Percentiles rank a stretch among this genome's conserved stretches.
phyloP scores from a whole-genome alignment of 2,329 filamentous ascomycete genomes.

The Fusarium anguioides region DNA sequence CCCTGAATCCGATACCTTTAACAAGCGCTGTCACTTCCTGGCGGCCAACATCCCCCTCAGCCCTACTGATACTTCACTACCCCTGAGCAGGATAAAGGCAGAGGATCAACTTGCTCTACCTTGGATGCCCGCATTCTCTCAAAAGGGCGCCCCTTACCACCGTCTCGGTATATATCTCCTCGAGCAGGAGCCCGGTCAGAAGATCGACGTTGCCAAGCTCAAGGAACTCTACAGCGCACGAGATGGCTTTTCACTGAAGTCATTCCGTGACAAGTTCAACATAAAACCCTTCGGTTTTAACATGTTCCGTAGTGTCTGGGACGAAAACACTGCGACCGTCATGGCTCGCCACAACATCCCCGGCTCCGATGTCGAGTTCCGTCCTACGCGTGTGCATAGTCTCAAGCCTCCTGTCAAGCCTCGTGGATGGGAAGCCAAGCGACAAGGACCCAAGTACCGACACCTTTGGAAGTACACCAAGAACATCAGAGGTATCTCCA shows the following conservation, averaged over 20 bases:
- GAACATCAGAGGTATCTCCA: slow-evolving; percentile 62
- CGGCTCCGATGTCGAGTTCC: slow-evolving; percentile 86
- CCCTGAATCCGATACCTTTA: slow-evolving; percentile 77
- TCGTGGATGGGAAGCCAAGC: slow-evolving; percentile 74
- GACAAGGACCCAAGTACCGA: slow-evolving; percentile 72
- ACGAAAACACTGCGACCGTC: slow-evolving; percentile 85
- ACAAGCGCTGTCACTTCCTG: slow-evolving; percentile 86
- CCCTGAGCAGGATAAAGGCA: slow-evolving; percentile 70
- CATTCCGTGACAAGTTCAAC: slow-evolving; percentile 75
- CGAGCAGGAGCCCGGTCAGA: slow-evolving; percentile 74
- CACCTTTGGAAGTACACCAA: slow-evolving; percentile 73
- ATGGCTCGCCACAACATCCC: slow-evolving; percentile 83
- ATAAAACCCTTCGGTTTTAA: slow-evolving; percentile 82
- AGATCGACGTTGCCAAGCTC: slow-evolving; percentile 68
- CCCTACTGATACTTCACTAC: slow-evolving; percentile 67
- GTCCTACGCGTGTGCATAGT: slow-evolving; percentile 78
- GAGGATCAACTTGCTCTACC: slow-evolving; percentile 76
- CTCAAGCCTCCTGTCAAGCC: slow-evolving; percentile 70
- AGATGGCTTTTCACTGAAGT: slow-evolving; percentile 79
- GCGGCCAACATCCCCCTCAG: slow-evolving; percentile 71
- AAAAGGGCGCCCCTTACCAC: slow-evolving; percentile 93
- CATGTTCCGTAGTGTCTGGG: slow-evolving; percentile 90
- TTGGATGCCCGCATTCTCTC: slow-evolving; percentile 87
- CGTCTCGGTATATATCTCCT: slow-evolving; percentile 86
- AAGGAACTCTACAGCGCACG: slow-evolving; percentile 64